Base-by-base conservation (phyloP, 2,329 filamentous ascomycete genomes). In the Tolypocladium amazonense region DNA sequence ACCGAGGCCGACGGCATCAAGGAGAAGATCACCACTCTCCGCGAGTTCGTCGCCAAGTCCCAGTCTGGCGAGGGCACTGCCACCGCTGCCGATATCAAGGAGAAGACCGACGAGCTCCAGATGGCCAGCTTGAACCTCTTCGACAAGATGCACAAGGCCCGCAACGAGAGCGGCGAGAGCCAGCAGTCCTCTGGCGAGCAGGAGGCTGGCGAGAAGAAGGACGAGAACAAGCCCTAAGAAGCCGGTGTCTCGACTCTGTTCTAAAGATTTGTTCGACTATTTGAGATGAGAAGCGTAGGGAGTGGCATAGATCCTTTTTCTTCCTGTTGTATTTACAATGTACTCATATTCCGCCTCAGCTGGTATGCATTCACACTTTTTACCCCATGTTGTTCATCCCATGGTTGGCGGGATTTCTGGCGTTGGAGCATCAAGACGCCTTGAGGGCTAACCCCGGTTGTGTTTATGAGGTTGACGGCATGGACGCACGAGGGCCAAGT, bases 91-190 rank as follows among this genome's bases (percentile, higher is more conserved):
- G 90, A 97, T 79, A 88, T 99, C 78, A 97, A 97, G 89, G 86
- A 90, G 81, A 97, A 97, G 90, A 95, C 90, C 70, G 94, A 97
- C 67, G 93, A 97, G 79, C 89, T 99, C 73, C 94, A 97, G 82
- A 90, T 89, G 75, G 90, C 93, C 68, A 93, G 89, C 78, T 82
- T 99, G 79, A 96, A 90, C 80, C 87, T 97, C 72, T 97, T 99
- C 77, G 94, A 97, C 82, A 97, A 97, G 89, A 96, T 99, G 90
- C 93, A 99, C 89, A 95, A 96, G 84, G 91, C 93, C 68, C 88
- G 90, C 69, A 76, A 79, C 68, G 89, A 92, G 80, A 81, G 81
- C 68, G 75, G 80, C 71, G 65, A 69, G 61, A 76, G 81, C 72
- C 76, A 84, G 72, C 77, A 83, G 71, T 65, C 72, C 69, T 77